These are phyloP conservation scores for Aspergillus niger DNA, from an alignment of 2,329 filamentous ascomycete genomes.

Conservation along the genomic window DNA sequence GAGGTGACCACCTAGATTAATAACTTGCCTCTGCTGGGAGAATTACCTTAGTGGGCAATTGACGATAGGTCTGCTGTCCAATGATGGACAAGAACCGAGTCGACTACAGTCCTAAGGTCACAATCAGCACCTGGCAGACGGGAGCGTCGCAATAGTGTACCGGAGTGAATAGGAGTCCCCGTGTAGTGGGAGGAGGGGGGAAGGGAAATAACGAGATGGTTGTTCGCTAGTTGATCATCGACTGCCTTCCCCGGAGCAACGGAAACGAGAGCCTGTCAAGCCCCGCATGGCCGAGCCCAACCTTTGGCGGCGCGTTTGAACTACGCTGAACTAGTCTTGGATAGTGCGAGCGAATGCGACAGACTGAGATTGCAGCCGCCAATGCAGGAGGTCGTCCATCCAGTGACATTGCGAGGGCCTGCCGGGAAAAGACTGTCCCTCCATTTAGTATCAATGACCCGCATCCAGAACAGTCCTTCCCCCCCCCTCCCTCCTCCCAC, in stretches of 20 bases:
- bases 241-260: slow-evolving; percentile 37
- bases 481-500: background rate
- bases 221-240: background rate
- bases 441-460: background rate
- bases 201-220: background rate
- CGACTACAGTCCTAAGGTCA: background rate
- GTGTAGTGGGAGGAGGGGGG: too few species aligned
- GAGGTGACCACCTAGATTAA: background rate
- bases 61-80: too few species aligned
- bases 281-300: slow-evolving; percentile 39
- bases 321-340: background rate
- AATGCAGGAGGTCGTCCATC: slow-evolving; percentile 7
- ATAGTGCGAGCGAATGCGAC: slow-evolving; percentile 1
- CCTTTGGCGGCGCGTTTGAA: slow-evolving; percentile 18
- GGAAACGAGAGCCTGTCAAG: slow-evolving; percentile 31
- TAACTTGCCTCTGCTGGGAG: background rate
- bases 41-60: background rate
- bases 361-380: background rate
- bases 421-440: slow-evolving; percentile 10
- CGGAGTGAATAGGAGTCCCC: too few species aligned
- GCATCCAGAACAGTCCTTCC: background rate
- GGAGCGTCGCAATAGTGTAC: too few species aligned
- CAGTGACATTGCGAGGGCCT: background rate
- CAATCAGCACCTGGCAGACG: background rate
- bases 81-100: background rate